Conservation (phyloP, 495 filamentous ascomycete genomes). For the Neurospora terricola region DNA sequence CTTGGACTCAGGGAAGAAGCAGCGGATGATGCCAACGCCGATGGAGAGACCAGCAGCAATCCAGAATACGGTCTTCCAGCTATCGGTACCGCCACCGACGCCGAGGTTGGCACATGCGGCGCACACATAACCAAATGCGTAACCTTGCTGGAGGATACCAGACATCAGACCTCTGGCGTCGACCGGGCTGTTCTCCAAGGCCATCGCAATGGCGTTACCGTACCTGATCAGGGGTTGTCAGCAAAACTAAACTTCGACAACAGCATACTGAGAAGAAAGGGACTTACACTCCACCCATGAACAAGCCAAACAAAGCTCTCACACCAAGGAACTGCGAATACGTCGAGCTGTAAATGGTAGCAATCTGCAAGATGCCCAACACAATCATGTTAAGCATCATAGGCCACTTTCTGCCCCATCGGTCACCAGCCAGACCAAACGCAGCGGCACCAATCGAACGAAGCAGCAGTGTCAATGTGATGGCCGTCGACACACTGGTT, state of each 20-base stretch:
- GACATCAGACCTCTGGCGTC: slow-evolving; percentile 66
- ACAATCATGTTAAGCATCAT: slow-evolving; percentile 65
- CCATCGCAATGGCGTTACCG: slow-evolving; percentile 74
- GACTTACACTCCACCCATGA: slow-evolving; percentile 62
- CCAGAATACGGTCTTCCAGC: slow-evolving; percentile 58
- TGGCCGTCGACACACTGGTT: slow-evolving; percentile 61
- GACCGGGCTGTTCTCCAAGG: slow-evolving; percentile 63
- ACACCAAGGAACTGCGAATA: slow-evolving; percentile 64
- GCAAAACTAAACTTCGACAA: not conserved
- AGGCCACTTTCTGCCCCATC: slow-evolving; percentile 71
- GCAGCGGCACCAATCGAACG: slow-evolving; percentile 58
- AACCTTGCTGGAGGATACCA: slow-evolving; percentile 69
- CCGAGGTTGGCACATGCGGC: slow-evolving; percentile 62
- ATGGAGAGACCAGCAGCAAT: slow-evolving; percentile 49
- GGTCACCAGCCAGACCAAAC: slow-evolving; percentile 65
- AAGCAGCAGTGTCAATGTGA: slow-evolving; percentile 63
- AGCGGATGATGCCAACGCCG: slow-evolving; percentile 50
- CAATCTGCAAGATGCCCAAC: slow-evolving; percentile 55
- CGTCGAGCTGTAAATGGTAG: slow-evolving; percentile 57
- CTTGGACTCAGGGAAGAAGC: slow-evolving; percentile 58
- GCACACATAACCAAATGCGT: slow-evolving; percentile 64
- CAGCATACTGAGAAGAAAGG: not conserved
- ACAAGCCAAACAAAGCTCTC: slow-evolving; percentile 61
- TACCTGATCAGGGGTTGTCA: slow-evolving; percentile 28
- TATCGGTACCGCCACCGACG: slow-evolving; percentile 44